Base-by-base conservation (phyloP, 2,329 filamentous ascomycete genomes). In the Penicillium brevicompactum region DNA sequence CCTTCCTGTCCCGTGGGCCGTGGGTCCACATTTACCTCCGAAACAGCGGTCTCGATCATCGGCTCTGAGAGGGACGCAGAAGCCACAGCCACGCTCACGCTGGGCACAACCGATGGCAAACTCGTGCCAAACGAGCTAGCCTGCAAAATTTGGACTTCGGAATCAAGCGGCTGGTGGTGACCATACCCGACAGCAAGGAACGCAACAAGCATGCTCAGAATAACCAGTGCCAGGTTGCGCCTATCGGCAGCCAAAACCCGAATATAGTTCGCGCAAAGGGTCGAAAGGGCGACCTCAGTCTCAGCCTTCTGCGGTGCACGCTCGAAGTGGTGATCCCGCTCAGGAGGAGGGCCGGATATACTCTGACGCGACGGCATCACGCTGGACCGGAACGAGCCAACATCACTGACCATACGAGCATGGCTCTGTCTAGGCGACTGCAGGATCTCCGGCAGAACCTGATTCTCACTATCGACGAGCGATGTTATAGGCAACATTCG, bases 181-280 rank as follows among this genome's bases (percentile, higher is more conserved):
- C 37, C 34, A 14, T 48, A 40, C 1, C 59, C 55, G 8, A 60
- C 47, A 5, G 60, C 52, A 16, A 63, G 60, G 10, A 63, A 62
- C 4, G 52, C 52, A 11, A 55, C 53, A 4, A 61, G 32, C 1
- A 57, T 31, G 43, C 56, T 63, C 44, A 62, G 49, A 11, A 63
- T 5, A 9, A 55, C 40, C 2, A 62, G 32, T 3, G 76, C 70
- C 10, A 84, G 69, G 62, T 86, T 86, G 37, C 80, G 76, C 44
- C 75, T 74, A 60, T 87, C 84, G 43, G 76, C 75, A 2, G 80
- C 73, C 18, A 84, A 69, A 1, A 84, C 70, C 22, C 77, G 71
- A 16, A 84, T 54, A 61, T 84, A 85, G 63, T 84, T 84, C 55
- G 76, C 72, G 43, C 85, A 57, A 13, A 85, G 70, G 0, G 78